Conservation (phyloP, 1,284 basidiomycete genomes). For the Mrakiaceae sp. region DNA sequence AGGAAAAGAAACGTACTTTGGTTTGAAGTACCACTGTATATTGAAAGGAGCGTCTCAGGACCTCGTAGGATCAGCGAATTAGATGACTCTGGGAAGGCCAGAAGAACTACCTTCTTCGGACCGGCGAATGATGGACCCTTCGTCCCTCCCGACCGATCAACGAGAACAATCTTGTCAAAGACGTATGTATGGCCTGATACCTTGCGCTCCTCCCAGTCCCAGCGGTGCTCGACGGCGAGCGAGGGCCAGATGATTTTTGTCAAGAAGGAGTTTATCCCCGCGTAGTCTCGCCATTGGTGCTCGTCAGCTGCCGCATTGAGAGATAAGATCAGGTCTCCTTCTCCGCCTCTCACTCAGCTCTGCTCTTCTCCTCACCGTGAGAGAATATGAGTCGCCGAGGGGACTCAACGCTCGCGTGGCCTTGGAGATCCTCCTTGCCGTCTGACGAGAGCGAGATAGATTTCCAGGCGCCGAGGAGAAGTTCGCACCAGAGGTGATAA, state of each 20-base stretch:
- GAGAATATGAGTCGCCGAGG: no score
- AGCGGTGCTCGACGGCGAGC: background rate
- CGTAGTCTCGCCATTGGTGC: background rate
- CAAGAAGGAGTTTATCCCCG: background rate
- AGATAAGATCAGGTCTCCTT: no score
- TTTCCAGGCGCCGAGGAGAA: background rate
- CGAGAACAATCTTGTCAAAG: background rate
- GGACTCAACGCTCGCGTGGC: background rate
- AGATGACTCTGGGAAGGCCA: no score
- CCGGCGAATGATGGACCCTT: no score
- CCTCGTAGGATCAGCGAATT: no score
- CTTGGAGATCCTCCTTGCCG: no score
- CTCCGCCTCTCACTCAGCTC: no score
- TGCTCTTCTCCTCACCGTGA: background rate
- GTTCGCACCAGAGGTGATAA: background rate
- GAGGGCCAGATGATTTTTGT: constrained; percentile 1
- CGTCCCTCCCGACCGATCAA: background rate
- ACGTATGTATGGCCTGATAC: background rate
- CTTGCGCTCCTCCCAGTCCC: background rate
- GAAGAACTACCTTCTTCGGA: no score
- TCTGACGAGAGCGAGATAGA: background rate
- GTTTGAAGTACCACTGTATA: no score
- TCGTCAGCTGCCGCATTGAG: no score
- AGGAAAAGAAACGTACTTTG: no score
- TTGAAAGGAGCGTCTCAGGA: no score